These are phyloP conservation scores for Pseudomonodictys pantanalensis DNA, from an alignment of 495 filamentous ascomycete species.

Conservation along the genomic window DNA sequence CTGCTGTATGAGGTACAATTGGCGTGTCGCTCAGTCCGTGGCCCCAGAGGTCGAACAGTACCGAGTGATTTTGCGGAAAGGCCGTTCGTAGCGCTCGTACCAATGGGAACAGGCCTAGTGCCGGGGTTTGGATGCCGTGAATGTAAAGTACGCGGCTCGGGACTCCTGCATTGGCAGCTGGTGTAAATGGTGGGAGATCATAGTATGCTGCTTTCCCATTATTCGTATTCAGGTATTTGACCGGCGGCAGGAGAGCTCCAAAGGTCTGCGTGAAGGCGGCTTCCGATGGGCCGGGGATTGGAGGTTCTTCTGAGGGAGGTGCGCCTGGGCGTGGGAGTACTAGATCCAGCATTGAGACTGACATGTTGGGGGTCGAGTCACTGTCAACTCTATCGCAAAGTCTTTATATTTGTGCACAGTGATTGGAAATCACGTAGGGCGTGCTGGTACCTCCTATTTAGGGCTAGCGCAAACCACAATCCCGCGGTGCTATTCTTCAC, in stretches of 20 bases:
- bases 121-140: conserved; percentile 36
- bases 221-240: conserved; percentile 39
- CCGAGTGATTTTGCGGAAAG: conserved; percentile 18
- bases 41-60: conserved; percentile 36
- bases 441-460: no score
- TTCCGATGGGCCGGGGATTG: conserved; percentile 44
- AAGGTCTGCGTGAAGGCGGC: conserved; percentile 40
- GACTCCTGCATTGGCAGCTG: neutral
- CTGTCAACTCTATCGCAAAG: no score
- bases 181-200: conserved; percentile 27
- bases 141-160: conserved; percentile 30
- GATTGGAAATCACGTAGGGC: no score
- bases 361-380: no score
- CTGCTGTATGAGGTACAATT: conserved; percentile 24
- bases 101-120: conserved; percentile 35
- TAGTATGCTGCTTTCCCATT: conserved; percentile 44
- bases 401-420: no score
- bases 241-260: conserved; percentile 41
- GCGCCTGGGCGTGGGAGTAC: conserved; percentile 42
- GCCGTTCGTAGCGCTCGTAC: conserved; percentile 12
- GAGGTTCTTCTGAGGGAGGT: conserved; percentile 1
- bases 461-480: no score
- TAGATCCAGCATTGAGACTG: no score
- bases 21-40: conserved; percentile 40
- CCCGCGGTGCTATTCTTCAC: no score